A percentile compares a stretch with the other conserved stretches of the same genome.
These are phyloP conservation scores for Rosellinia necatrix DNA, from an alignment of 2,329 filamentous ascomycete genomes.

Conservation along the genomic window DNA sequence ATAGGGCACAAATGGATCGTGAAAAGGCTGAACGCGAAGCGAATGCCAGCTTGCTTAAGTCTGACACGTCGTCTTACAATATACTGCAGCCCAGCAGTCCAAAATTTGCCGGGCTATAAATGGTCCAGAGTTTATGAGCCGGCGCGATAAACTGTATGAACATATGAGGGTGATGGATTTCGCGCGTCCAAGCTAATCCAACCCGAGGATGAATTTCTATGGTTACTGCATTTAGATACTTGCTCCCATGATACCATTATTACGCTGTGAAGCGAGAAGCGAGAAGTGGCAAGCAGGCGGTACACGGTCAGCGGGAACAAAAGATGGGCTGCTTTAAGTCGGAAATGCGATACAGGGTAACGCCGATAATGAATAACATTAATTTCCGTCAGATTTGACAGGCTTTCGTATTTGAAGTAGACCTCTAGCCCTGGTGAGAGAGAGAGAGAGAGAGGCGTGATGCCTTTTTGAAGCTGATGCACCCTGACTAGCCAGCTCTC, in stretches of 20 bases:
- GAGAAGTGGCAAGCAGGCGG: not conserved
- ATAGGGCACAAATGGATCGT: slow-evolving; percentile 78
- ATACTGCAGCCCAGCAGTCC: slow-evolving; percentile 41
- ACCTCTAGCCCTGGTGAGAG: not conserved
- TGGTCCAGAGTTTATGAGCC: not conserved
- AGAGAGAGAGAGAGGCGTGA: too few relatives aligned
- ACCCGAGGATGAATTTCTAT: not conserved
- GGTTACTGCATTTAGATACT: slow-evolving; percentile 18
- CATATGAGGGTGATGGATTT: not conserved
- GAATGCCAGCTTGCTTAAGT: slow-evolving; percentile 38
- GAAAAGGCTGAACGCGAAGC: slow-evolving; percentile 78
- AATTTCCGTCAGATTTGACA: not conserved
- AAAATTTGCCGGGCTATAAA: slow-evolving; percentile 41
- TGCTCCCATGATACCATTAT: slow-evolving; percentile 18
- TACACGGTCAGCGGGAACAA: slow-evolving; percentile 8
- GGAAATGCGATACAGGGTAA: slow-evolving; percentile 5
- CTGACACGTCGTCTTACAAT: slow-evolving; percentile 38
- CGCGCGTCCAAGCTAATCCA: not conserved
- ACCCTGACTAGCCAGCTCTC: not conserved
- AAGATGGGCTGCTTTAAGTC: not conserved
- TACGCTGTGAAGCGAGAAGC: slow-evolving; percentile 1
- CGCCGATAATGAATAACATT: slow-evolving; percentile 6
- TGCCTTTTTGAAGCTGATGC: not conserved
- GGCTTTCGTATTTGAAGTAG: not conserved
- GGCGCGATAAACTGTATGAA: slow-evolving; percentile 21